phyloP scores from a whole-genome alignment of 148 eudicot species.

The Chenopodium berlandieri region DNA sequence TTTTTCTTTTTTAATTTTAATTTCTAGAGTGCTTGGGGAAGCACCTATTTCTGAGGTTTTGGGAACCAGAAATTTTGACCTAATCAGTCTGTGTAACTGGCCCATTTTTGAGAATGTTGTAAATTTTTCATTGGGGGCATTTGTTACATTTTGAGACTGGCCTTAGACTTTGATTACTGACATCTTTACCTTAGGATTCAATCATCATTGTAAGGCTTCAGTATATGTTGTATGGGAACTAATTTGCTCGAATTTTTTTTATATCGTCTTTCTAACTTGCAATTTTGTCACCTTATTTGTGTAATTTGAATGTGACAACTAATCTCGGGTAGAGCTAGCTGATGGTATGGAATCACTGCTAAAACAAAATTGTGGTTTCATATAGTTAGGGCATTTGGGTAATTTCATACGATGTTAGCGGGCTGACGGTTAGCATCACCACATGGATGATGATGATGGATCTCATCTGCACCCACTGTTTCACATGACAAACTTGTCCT shows the following conservation, averaged over 20 bases:
- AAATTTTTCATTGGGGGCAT: slow-evolving; percentile 32
- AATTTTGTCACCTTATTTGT: background rate
- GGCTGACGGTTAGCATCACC: background rate
- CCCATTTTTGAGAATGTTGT: slow-evolving; percentile 38
- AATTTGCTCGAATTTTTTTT: background rate
- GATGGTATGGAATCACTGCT: too few species aligned
- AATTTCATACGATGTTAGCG: background rate
- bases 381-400: background rate
- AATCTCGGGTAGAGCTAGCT: too few species aligned
- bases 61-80: slow-evolving; percentile 31
- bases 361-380: too few species aligned
- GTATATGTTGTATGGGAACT: slow-evolving; percentile 17
- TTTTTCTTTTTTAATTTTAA: background rate
- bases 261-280: background rate
- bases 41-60: slow-evolving; percentile 22
- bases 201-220: slow-evolving; percentile 16
- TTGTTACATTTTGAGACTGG: slow-evolving; percentile 31
- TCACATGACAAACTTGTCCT: background rate
- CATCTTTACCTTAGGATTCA: slow-evolving; percentile 25
- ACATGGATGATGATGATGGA: background rate
- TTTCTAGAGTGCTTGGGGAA: slow-evolving; percentile 18
- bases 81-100: slow-evolving; percentile 26
- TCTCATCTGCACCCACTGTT: background rate
- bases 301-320: too few species aligned
- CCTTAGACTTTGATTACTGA: slow-evolving; percentile 18